Evolutionary conservation across 2,329 filamentous ascomycete species (phyloP), one percentile per base, ranked within the genome.

Genomic region (Penicillium rolfsii): DNA sequence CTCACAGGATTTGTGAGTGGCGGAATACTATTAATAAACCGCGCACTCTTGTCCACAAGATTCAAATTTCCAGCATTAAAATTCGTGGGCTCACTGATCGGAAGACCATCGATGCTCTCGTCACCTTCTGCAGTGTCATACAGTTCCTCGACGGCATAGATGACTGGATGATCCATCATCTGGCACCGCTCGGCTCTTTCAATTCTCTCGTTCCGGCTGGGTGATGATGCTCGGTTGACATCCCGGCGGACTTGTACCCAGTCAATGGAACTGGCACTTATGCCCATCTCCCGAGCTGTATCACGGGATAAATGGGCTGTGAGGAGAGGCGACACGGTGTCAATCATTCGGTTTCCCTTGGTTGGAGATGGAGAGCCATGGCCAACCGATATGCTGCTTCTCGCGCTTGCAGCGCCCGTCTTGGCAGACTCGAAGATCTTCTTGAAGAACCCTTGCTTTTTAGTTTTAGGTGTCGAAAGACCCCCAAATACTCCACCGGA

Each of bases 231-330:
- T 38, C 95, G 87, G 76, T 99, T 98, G 50, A 99, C 90, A 76
- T 99, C 96, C 49, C 95, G 87, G 38, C 95, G 89, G 24, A 98
- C 93, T 74, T 98, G 93, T n/a, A 99, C 93, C 93, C 95, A 99
- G 74, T 98, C 94, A 14, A 91, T 80, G 28, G 74, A 67, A 59
- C 77, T 81, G 68, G 79, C 74, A 40, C 81, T 84, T 6, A 90
- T 76, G 2, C 90, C 91, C 84, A 90, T 90, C 19, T 96, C 92
- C 58, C 85, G 84, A 14, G 87, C 84, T 4, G 84, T 79, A 63
- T 87, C 85, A 49, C 81, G 69, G 22, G 61, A 65, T 0, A 67
- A 69, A 16, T 80, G 57, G 2, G 72, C 62, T 41, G 71, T 67
- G 43, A 68, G 67, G 53, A 76, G 72, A 1, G 76, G 76, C 19